Base-by-base conservation (phyloP, 2,329 filamentous ascomycete genomes). In the Stachybotrys chlorohalonatus region DNA sequence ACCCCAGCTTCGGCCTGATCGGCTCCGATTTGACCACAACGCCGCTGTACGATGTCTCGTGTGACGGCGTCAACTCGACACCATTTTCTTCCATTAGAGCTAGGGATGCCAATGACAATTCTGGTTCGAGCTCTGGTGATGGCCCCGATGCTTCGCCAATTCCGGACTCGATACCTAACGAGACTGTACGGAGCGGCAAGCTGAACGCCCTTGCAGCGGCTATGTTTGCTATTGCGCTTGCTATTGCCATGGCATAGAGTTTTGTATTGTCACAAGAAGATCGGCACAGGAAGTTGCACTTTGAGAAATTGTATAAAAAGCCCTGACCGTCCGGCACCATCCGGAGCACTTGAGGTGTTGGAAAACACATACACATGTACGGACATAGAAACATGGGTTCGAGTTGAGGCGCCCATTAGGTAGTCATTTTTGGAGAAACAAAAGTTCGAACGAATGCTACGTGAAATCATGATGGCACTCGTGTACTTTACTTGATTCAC, bases 1-100 rank as follows among this genome's bases (percentile, higher is more conserved):
- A 75, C 71, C 86, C 87, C 47, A 84, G 80, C 66, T 93, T 92
- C 63, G 87, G 88, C 54, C 73, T 93, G 60, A 74, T 89, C 54
- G 82, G 82, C 58, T 73, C 73, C 53, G 68, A 73, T 49, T 67
- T 85, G 59, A 73, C 70, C 62, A 74, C 71, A 57, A 80, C 72
- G 50, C 83, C 85, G 30, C 71, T 86, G 39, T 87, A 78, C 66
- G 81, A 87, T 64, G 79, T 88, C 53, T 80, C 79, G 49, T 89
- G 63, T 47, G 7, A 39, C 11, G 51, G 42, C 8, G 53, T 51
- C 16, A 51, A 47, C n/a, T 16, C 56, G 48, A 53, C 50, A 16
- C 49, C 54, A n/a, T 54, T 57, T 11, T 58, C 56, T 54, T 51
- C 57, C 52, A 47, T 51, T 32, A 50, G 52, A 8, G n/a, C 46